Evolutionary conservation across 805 yeast species (phyloP).

Genomic region (Wickerhamiella shivajii): DNA sequence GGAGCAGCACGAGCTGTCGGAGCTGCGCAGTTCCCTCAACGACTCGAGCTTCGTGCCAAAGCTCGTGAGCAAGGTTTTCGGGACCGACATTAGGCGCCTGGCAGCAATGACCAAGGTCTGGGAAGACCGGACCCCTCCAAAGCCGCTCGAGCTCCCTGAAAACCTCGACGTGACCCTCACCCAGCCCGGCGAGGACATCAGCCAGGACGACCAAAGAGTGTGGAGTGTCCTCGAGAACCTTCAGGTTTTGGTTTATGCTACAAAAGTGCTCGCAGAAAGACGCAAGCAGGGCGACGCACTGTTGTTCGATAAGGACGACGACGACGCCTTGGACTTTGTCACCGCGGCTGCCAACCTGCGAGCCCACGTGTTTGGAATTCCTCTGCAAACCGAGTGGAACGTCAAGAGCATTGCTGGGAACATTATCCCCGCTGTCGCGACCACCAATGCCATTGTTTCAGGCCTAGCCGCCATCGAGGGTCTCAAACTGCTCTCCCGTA

Average conservation of each 20-base stretch:
- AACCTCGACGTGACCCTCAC: slow-evolving; percentile 9
- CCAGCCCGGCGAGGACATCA: slow-evolving; percentile 18
- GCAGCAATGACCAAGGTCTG: slow-evolving; percentile 52
- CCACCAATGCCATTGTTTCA: slow-evolving; percentile 90
- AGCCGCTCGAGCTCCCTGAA: slow-evolving; percentile 33
- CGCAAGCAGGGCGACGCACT: slow-evolving; percentile 27
- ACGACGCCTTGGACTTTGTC: slow-evolving; percentile 78
- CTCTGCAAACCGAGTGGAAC: slow-evolving; percentile 64
- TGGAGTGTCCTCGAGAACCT: slow-evolving; percentile 58
- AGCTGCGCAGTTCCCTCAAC: slow-evolving; percentile 21
- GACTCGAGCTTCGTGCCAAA: slow-evolving; percentile 23
- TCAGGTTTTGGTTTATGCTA: slow-evolving; percentile 38
- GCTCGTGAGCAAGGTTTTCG: slow-evolving; percentile 36
- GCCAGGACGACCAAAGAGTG: slow-evolving; percentile 28
- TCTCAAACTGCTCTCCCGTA: slow-evolving; percentile 33
- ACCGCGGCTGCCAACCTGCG: slow-evolving; percentile 81
- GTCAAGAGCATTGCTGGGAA: slow-evolving; percentile 91
- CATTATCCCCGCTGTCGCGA: slow-evolving; percentile 96
- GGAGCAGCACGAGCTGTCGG: slow-evolving; percentile 27
- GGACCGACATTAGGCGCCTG: slow-evolving; percentile 65
- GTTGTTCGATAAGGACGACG: slow-evolving; percentile 86
- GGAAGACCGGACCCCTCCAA: slow-evolving; percentile 59
- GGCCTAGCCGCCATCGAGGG: slow-evolving; percentile 75
- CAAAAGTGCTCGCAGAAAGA: slow-evolving; percentile 38
- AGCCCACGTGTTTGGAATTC: slow-evolving; percentile 77